Base-by-base conservation (phyloP, 495 filamentous ascomycete species). In the Aspergillus biplanus region DNA sequence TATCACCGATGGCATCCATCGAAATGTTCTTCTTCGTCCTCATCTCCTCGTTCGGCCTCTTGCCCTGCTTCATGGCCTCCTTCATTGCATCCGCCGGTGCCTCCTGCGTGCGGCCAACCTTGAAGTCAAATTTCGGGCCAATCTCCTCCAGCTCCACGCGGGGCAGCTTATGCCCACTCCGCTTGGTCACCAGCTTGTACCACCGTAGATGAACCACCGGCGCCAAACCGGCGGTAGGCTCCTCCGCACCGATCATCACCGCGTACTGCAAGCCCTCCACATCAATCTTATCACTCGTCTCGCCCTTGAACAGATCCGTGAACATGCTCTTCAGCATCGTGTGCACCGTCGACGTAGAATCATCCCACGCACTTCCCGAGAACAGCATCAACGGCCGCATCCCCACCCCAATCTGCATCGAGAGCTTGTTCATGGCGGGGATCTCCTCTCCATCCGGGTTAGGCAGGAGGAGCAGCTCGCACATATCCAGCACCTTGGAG, bases 131-230 rank as follows among this genome's bases (percentile, higher is more conserved):
- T 71, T 96, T 86, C 50, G 96, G 94, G 1, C 95, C 95, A 78
- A 97, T 93, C 81, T 97, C 93, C 75, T 97, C 91, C 56, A 97
- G 79, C 77, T 99, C 95, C 9, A 98, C 91, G 39, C 92, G 83
- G 2, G 95, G 95, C 18, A 97, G 78, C 70, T 87, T 90, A 78
- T 93, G 90, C 18, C 92, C 93, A 67, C 89, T 91, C 59, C 86
- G 88, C 82, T 91, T 92, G 53, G 95, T 98, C 63, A 82, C 77
- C 64, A 98, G 87, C 69, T 89, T 85, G 77, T 95, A 96, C 69
- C 89, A 86, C 57, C 96, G 87, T 67, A 99, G 80, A 76, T 93
- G 91, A 33, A 98, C 84, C 39, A 82, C 73, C 1, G 93, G 90
- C 56, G 86, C 83, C 52, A 85, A 76, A 21, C 82, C 79, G 33